Evolutionary conservation across 129 eudicot genomes (phyloP), one percentile per base, ranked within the genome.

Genomic region (Tanacetum coccineum): DNA sequence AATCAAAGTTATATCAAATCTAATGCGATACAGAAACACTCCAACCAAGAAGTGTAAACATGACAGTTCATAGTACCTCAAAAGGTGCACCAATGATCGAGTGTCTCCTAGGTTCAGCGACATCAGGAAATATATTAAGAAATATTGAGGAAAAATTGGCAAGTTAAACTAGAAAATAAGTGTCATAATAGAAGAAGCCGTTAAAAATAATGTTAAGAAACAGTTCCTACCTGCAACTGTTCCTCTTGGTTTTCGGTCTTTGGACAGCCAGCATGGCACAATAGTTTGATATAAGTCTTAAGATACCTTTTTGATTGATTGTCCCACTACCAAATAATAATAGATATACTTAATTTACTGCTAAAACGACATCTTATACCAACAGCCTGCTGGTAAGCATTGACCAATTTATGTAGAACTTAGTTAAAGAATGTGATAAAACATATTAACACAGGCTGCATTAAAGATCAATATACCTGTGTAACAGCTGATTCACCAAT

Each of bases 231-330:
- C 92, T 88, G 87, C 73, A 93, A 84, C 72, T 88, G 63, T 68
- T 81, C 76, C 57, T 78, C 87, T 42, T 72, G 28, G 48, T 79
- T 78, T 55, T 66, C 75, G 14, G 84, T 74, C 60, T 72, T 82
- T 8, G 90, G n/a, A 80, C 57, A 93, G 74, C 95, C 96, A 93
- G 72, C 83, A 88, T 21, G 98, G 98, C 68, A 88, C 77, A 69
- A 93, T 72, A 40, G 89, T 85, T 49, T n/a, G 98, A 82, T 64
- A 88, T 81, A 21, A 93, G 82, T 79, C 95, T 64, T 93, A 96
- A 86, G 84, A 86, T 30, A 84, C 95, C 53, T 74, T 85, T 72
- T 86, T 13, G 95, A 93, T 67, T 86, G 83, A 70, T 74, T 72
- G 62, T 93, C 96, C 79, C 84, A 74, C 97, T 90, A 53, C 76